phyloP scores from a whole-genome alignment of 345 rosid species.

The Boechera stricta region DNA sequence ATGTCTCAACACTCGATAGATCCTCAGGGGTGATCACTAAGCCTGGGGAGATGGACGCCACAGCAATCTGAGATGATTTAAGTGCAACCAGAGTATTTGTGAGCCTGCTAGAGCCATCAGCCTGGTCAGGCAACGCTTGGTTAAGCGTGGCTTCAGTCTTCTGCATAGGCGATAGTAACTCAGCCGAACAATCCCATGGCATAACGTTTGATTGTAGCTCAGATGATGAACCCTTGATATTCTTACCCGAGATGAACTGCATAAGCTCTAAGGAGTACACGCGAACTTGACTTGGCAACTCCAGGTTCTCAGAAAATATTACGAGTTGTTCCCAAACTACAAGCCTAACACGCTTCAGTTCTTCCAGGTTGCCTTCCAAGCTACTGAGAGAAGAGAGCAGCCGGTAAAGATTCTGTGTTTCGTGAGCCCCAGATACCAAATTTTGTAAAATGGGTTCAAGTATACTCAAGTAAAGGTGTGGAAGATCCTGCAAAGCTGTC shows the following conservation, averaged over 20 bases:
- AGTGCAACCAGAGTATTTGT: constrained; percentile 87
- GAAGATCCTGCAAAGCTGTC: constrained; percentile 54
- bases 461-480: constrained; percentile 60
- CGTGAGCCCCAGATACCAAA: constrained; percentile 56
- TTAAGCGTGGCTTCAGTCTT: constrained; percentile 47
- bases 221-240: constrained; percentile 59
- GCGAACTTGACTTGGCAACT: constrained; percentile 73
- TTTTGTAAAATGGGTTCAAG: constrained; percentile 70
- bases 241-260: constrained; percentile 74
- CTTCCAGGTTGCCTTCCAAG: constrained; percentile 71
- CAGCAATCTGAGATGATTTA: constrained; percentile 79
- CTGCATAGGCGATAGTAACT: constrained; percentile 54
- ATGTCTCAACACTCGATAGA: constrained; percentile 59
- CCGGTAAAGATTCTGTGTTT: constrained; percentile 57
- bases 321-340: constrained; percentile 80
- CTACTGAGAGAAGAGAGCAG: constrained; percentile 79
- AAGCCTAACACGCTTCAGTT: constrained; percentile 67
- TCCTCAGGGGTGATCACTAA: constrained; percentile 75
- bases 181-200: constrained; percentile 92
- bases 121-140: constrained; percentile 52
- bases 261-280: constrained; percentile 84
- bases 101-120: constrained; percentile 67
- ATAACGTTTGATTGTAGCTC: constrained; percentile 61
- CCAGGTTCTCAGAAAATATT: constrained; percentile 72
- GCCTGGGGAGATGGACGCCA: constrained; percentile 62